Evolutionary conservation across 2,329 filamentous ascomycete genomes (phyloP), one percentile per base, ranked within the genome.

Genomic region (Beauveria sp.): DNA sequence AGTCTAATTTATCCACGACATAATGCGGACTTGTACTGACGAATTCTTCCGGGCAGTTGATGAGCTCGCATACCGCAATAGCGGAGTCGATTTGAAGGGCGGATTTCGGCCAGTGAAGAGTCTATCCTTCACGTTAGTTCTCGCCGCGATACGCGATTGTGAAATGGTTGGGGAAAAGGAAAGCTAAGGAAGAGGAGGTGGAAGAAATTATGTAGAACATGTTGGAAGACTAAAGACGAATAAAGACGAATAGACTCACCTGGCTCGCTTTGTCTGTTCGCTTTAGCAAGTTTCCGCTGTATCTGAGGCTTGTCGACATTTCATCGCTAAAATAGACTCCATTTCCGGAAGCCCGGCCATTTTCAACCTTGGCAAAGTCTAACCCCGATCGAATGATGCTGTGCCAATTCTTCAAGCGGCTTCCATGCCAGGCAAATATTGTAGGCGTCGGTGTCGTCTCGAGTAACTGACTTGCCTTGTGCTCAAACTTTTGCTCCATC

Each of bases 361-460:
- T 75, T 0, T 71, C 47, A 0, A 77, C 74, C 1, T 82, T 72
- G 5, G 84, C 82, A 74, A 86, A 96, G 70, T 96, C 84, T 6
- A 97, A 77, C 0, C 93, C 92, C 63, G 88, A 85, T 38, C 92
- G 85, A 64, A 96, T 85, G 67, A 97, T 96, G 67, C 87, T 89
- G 72, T 97, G 93, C 93, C 93, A 96, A 68, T 96, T 96, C 3
- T 72, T 66, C 3, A 96, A 65, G 0, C 76, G 71, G 68, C 90
- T 96, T 6, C 92, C 93, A 71, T 97, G 93, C 87, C 89, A 96
- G 0, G 90, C 91, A 68, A 96, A 91, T 1, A 96, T 72, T 0
- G 90, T 93, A 0, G 89, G 88, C 66, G 84, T 4, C 63, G 73
- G 65, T 51, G 78, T 66, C 45, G 16, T 20, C 24, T 22, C n/a